Evolutionary conservation across 768 basidiomycete species (phyloP), one percentile per base, ranked within the genome.

Genomic region (Pleurotus tuber-regium): DNA sequence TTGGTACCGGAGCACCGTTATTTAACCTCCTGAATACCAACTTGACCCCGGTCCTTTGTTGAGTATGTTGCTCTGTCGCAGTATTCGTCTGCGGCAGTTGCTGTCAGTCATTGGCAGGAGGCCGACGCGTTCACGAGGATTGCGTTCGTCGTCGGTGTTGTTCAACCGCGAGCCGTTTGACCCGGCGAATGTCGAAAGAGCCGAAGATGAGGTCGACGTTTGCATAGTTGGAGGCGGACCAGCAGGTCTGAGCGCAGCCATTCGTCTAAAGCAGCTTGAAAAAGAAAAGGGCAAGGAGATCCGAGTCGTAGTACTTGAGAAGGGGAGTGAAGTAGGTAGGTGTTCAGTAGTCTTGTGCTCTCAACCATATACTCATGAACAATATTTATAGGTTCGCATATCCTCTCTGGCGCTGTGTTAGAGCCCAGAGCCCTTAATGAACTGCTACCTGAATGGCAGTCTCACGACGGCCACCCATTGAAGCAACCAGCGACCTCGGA

Each of bases 191-290:
- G 75, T 93, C 14, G 90, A 97, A 56, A 81, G 94, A 10, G 83
- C 83, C n/a, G 79, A 85, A 36, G 97, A 98, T 61, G 83, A 92
- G 38, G 94, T 95, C 29, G 96, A 99, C 61, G 94, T 98, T 29
- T 96, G 93, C 66, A 98, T 99, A 62, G 94, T 97, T 51, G 96
- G 96, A 8, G 95, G 80, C 2, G 97, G 95, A 2, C 97, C 97
- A 0, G 96, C 97, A 0, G 96, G 97, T 4, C 78, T 99, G 54
- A 87, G 86, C 56, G 94, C 96, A n/a, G 96, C 94, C 4, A 98
- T 98, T 54, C 80, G 93, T 4, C 72, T 99, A 48, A 98, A 96
- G 70, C 95, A 98, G 69, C 82, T 97, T 21, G 92, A 93, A 62
- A 68, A 79, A 58, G 85, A 92, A 65, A 79, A 75, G 36, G 91